Conservation (phyloP, 768 basidiomycete genomes). For the Leccinum rimulosum region DNA sequence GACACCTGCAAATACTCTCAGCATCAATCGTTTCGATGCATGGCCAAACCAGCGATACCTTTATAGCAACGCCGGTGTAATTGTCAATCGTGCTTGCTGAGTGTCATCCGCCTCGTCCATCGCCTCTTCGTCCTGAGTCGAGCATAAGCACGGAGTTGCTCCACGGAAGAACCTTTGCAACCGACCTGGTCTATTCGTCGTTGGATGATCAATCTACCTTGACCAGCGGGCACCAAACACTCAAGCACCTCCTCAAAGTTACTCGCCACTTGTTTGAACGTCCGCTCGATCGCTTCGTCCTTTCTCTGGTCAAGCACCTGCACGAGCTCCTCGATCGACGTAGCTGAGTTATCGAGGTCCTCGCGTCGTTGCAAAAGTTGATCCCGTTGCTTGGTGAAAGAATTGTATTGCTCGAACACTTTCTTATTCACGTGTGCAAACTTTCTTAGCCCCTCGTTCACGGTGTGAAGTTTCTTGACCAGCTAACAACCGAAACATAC, state of each 20-base stretch:
- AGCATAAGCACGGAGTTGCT: neutral
- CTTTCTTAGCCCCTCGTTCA: slow-evolving; percentile 92
- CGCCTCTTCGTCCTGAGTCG: slow-evolving; percentile 56
- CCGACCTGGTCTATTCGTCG: slow-evolving; percentile 79
- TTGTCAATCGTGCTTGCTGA: slow-evolving; percentile 82
- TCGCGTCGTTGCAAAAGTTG: slow-evolving; percentile 82
- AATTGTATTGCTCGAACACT: slow-evolving; percentile 97
- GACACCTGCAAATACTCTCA: slow-evolving; percentile 63
- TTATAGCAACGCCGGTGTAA: slow-evolving; percentile 96
- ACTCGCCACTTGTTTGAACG: slow-evolving; percentile 96
- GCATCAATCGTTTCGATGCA: neutral
- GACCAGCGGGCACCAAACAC: slow-evolving; percentile 90
- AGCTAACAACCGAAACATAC: slow-evolving; percentile 48
- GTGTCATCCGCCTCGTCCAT: slow-evolving; percentile 73
- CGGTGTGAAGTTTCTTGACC: slow-evolving; percentile 86
- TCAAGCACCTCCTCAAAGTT: slow-evolving; percentile 98
- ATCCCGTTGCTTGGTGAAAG: slow-evolving; percentile 97
- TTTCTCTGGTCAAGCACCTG: slow-evolving; percentile 94
- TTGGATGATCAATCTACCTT: slow-evolving; percentile 90
- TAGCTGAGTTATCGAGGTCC: slow-evolving; percentile 86
- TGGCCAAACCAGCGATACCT: slow-evolving; percentile 42
- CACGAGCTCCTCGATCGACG: slow-evolving; percentile 90
- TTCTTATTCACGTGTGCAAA: slow-evolving; percentile 99
- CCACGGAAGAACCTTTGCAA: neutral
- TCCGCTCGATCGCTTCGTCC: slow-evolving; percentile 97